Evolutionary conservation across 192 early-diverging fungal species (phyloP).

Genomic region (Pilobolus umbonatus): DNA sequence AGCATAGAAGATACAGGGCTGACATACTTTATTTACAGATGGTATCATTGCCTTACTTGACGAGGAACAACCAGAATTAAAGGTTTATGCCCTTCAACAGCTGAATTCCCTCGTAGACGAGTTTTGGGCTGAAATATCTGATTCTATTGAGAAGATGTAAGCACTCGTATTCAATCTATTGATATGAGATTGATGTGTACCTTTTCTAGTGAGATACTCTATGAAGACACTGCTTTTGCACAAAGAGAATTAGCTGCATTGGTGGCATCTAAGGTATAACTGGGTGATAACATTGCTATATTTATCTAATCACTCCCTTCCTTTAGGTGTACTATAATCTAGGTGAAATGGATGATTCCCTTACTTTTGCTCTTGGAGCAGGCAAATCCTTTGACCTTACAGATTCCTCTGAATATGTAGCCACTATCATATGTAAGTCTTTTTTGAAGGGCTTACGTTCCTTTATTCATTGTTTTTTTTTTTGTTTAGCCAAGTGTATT

Average conservation of each 20-base stretch:
- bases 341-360: constrained; percentile 92
- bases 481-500: constrained; percentile 74
- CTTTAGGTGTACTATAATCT: constrained; percentile 92
- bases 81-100: constrained; percentile 90
- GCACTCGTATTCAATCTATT: constrained; percentile 4
- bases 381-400: constrained; percentile 83
- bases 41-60: constrained; percentile 93
- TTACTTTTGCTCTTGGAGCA: constrained; percentile 93
- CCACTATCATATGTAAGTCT: constrained; percentile 86
- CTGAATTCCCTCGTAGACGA: constrained; percentile 84
- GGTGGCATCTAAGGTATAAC: constrained; percentile 87
- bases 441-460: background rate
- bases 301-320: background rate
- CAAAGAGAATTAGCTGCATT: constrained; percentile 88
- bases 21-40: constrained; percentile 38
- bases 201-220: constrained; percentile 80
- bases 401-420: constrained; percentile 82
- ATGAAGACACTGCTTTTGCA: constrained; percentile 84
- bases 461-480: background rate
- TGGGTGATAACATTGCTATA: background rate
- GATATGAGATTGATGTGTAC: background rate
- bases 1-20: background rate
- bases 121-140: constrained; percentile 99
- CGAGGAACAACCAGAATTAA: constrained; percentile 85
- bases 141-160: constrained; percentile 86